Evolutionary conservation across 2,329 filamentous ascomycete genomes (phyloP).

Genomic region (Didymella exigua): DNA sequence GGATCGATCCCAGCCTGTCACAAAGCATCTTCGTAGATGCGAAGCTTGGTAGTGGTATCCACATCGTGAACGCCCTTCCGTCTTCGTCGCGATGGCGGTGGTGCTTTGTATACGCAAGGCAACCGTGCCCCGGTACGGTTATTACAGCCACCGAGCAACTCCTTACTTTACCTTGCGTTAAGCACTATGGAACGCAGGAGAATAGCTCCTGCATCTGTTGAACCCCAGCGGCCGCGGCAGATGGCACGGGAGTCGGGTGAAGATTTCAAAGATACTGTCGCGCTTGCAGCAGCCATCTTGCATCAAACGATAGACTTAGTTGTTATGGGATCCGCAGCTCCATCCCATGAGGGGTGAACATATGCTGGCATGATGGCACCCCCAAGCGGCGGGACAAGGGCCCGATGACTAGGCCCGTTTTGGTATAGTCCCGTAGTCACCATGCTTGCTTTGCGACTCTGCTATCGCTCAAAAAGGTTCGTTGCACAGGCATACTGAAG

Average conservation of each 20-base stretch:
- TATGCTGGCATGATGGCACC: neutral
- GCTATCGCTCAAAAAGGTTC: neutral
- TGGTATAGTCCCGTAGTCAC: neutral
- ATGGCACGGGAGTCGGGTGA: neutral
- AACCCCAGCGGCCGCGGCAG: neutral
- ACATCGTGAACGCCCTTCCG: constrained; percentile 34
- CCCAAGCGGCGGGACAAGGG: neutral
- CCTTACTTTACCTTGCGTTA: constrained; percentile 44
- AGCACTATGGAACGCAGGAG: constrained; percentile 43
- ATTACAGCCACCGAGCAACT: constrained; percentile 33
- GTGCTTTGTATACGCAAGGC: constrained; percentile 42
- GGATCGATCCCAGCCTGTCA: constrained; percentile 37
- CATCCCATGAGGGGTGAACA: neutral
- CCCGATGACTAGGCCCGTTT: neutral
- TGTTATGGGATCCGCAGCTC: too few species aligned
- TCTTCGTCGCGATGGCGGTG: constrained; percentile 38
- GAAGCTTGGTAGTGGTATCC: constrained; percentile 31
- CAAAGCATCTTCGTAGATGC: constrained; percentile 40
- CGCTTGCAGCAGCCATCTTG: neutral
- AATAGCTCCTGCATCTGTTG: constrained; percentile 33
- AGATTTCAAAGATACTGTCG: neutral
- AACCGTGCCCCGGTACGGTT: constrained; percentile 41
- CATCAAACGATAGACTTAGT: too few species aligned
- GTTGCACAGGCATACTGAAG: neutral
- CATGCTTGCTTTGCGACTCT: neutral